Evolutionary conservation across 2,329 filamentous ascomycete genomes (phyloP).

Genomic region (Trichoderma brevicompactum): DNA sequence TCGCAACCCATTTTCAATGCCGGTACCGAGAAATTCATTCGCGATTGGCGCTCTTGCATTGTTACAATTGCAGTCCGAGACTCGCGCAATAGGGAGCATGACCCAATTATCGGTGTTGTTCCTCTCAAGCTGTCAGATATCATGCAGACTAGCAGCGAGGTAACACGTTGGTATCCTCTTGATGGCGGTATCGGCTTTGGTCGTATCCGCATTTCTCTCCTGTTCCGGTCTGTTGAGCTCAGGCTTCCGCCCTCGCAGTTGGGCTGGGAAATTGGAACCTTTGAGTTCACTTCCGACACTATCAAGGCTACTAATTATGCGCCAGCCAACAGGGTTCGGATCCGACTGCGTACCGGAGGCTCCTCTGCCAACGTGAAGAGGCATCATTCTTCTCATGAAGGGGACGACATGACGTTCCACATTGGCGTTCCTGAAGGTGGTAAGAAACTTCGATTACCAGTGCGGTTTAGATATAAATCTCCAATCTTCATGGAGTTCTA

Average conservation of each 20-base stretch:
- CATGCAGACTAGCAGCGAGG: conserved; percentile 83
- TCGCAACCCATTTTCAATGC: conserved; percentile 98
- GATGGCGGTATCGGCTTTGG: conserved; percentile 94
- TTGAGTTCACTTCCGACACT: conserved; percentile 77
- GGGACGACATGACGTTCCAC: conserved; percentile 56
- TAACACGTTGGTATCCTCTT: conserved; percentile 92
- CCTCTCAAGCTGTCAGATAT: conserved; percentile 86
- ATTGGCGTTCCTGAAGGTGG: conserved; percentile 49
- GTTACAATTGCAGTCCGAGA: conserved; percentile 89
- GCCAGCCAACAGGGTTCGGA: conserved; percentile 69
- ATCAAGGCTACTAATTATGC: conserved; percentile 69
- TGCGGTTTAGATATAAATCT: conserved; percentile 87
- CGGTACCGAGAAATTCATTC: conserved; percentile 88
- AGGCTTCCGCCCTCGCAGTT: conserved; percentile 82
- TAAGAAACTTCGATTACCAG: conserved; percentile 71
- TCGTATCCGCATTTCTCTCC: conserved; percentile 81
- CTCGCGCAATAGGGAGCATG: conserved; percentile 85
- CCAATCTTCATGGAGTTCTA: conserved; percentile 90
- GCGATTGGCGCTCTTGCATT: conserved; percentile 89
- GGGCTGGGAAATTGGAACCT: conserved; percentile 94
- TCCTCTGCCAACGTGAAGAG: conserved; percentile 73
- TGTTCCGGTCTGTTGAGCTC: conserved; percentile 89
- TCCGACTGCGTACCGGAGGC: conserved; percentile 82
- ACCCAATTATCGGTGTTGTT: conserved; percentile 91
- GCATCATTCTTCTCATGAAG: conserved; percentile 64